A percentile compares a stretch with the other conserved stretches of the same genome.
These are phyloP conservation scores for Daldinia decipiens DNA, from an alignment of 495 filamentous ascomycete species.

Conservation along the genomic window DNA sequence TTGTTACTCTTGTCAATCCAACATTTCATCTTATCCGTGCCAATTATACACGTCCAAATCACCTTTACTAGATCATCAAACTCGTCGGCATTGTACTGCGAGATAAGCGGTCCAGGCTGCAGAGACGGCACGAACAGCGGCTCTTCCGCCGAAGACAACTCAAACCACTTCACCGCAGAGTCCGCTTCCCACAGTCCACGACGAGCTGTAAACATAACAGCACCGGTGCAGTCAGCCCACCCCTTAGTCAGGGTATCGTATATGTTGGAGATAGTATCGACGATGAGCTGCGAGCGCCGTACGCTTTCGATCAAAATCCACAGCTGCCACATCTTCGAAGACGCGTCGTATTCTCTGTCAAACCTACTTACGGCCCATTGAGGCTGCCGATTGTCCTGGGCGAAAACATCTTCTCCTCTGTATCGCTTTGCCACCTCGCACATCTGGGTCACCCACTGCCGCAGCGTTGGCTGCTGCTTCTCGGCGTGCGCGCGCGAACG, in stretches of 20 bases:
- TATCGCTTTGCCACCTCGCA: conserved; percentile 1
- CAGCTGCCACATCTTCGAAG: conserved; percentile 8
- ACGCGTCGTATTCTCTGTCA: conserved; percentile 8
- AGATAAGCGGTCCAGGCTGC: background rate
- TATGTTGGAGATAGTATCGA: conserved; percentile 25
- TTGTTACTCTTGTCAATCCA: background rate
- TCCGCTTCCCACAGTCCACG: background rate
- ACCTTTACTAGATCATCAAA: background rate
- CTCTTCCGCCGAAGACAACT: background rate
- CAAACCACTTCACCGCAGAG: background rate
- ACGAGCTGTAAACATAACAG: background rate
- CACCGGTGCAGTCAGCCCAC: background rate
- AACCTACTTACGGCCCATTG: background rate
- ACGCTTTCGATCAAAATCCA: conserved; percentile 24
- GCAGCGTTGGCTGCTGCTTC: conserved; percentile 10
- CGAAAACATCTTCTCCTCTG: background rate
- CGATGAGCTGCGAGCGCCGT: conserved; percentile 10
- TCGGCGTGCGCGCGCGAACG: conserved; percentile 15
- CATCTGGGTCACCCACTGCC: background rate
- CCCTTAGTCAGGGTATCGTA: conserved; percentile 14
- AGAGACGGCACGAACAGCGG: background rate
- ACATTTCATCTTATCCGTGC: background rate
- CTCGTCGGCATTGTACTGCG: background rate
- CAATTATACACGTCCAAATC: background rate
- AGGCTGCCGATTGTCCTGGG: background rate